A percentile compares a stretch with the other conserved stretches of the same genome.
phyloP scores from a whole-genome alignment of 768 basidiomycete species.

The Kondoa subrosea region DNA sequence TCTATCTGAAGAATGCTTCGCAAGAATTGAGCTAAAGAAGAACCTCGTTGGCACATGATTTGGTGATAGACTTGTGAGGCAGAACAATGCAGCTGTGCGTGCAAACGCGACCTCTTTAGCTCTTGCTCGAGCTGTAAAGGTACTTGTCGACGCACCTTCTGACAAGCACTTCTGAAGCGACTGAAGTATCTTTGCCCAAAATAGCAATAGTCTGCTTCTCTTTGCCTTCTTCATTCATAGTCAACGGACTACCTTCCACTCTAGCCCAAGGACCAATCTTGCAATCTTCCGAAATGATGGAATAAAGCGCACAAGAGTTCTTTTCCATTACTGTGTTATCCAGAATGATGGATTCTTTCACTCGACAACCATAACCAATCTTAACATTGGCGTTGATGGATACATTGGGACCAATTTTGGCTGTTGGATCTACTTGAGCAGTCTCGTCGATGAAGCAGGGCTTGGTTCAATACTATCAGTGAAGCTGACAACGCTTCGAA shows the following conservation, averaged over 20 bases:
- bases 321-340: constrained; percentile 33
- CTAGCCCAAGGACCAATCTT: constrained; percentile 37
- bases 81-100: constrained; percentile 35
- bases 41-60: constrained; percentile 34
- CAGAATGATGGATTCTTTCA: constrained; percentile 36
- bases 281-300: constrained; percentile 35
- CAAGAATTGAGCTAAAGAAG: constrained; percentile 29
- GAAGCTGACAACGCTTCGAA: too few species aligned
- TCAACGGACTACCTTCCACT: constrained; percentile 31
- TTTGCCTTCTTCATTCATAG: constrained; percentile 29
- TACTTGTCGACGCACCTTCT: constrained; percentile 25
- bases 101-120: not conserved
- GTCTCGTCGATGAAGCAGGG: constrained; percentile 36
- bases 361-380: constrained; percentile 33
- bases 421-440: constrained; percentile 33
- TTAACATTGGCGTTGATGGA: constrained; percentile 31
- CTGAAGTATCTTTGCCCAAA: constrained; percentile 36
- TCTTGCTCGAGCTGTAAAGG: constrained; percentile 17
- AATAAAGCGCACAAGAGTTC: constrained; percentile 33
- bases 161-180: constrained; percentile 30
- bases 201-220: constrained; percentile 36
- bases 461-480: too few species aligned
- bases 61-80: constrained; percentile 34
- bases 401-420: constrained; percentile 38
- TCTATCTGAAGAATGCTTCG: not conserved